Conservation (phyloP, 805 yeast species). For the Scheffersomyces stipitis region DNA sequence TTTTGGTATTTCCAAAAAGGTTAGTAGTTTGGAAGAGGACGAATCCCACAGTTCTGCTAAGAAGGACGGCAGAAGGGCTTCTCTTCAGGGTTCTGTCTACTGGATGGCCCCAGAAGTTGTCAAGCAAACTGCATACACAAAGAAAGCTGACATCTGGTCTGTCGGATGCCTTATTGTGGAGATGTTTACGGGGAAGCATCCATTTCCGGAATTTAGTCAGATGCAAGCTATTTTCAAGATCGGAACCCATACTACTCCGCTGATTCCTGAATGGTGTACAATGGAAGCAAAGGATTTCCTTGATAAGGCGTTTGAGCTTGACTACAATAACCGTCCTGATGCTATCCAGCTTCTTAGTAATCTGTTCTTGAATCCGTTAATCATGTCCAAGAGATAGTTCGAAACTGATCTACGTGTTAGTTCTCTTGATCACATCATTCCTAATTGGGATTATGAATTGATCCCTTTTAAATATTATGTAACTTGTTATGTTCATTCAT, state of each 20-base stretch:
- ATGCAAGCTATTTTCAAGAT: conserved; percentile 97
- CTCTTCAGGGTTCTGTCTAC: conserved; percentile 88
- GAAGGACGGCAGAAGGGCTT: conserved; percentile 58
- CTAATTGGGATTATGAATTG: too few relatives aligned
- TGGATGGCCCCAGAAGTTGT: conserved; percentile 99
- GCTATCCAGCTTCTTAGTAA: conserved; percentile 70
- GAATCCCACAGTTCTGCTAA: conserved; percentile 22
- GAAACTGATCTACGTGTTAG: too few relatives aligned
- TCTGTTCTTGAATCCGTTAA: conserved; percentile 53
- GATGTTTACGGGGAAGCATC: conserved; percentile 95
- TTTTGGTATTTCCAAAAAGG: conserved; percentile 70
- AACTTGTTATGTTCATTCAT: too few relatives aligned
- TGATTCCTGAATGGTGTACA: conserved; percentile 72
- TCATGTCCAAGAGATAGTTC: conserved; percentile 39
- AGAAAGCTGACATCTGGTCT: conserved; percentile 96
- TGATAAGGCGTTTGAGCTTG: conserved; percentile 66
- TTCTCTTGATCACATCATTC: too few relatives aligned
- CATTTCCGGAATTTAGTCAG: conserved; percentile 91
- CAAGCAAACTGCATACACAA: conserved; percentile 85
- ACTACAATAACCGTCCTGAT: conserved; percentile 69
- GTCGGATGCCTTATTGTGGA: conserved; percentile 92
- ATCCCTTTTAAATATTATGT: too few relatives aligned
- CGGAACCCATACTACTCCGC: conserved; percentile 83
- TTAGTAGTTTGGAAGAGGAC: conserved; percentile 20
- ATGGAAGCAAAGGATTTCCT: conserved; percentile 68